A percentile compares a stretch with the other conserved stretches of the same genome.
These are phyloP conservation scores for Neurospora sp. DNA, from an alignment of 495 filamentous ascomycete genomes.

Conservation along the genomic window DNA sequence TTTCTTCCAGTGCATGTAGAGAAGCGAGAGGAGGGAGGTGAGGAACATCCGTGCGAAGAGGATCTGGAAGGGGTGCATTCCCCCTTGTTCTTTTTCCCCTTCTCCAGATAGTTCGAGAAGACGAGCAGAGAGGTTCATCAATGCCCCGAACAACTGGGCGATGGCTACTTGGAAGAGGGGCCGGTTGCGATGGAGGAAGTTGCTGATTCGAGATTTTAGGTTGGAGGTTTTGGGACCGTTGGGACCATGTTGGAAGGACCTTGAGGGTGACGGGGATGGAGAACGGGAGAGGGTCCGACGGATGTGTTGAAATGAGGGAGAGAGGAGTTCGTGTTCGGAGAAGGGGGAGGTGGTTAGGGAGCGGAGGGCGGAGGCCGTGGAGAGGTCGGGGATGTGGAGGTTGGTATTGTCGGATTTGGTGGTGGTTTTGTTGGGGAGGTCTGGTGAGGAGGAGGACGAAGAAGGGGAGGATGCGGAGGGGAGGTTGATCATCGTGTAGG, in stretches of 20 bases:
- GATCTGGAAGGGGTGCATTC: conserved; percentile 80
- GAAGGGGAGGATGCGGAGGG: background rate
- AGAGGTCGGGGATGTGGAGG: background rate
- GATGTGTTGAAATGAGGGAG: conserved; percentile 1
- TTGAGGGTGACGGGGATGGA: conserved; percentile 4
- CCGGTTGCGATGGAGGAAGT: conserved; percentile 48
- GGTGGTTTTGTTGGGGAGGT: background rate
- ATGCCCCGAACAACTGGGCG: conserved; percentile 73
- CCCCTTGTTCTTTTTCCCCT: conserved; percentile 14
- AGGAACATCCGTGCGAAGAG: conserved; percentile 78
- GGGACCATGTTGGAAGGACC: no score
- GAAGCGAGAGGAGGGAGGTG: conserved; percentile 53
- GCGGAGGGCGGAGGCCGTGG: conserved; percentile 9
- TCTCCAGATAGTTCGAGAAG: conserved; percentile 66
- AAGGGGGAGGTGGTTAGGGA: conserved; percentile 23
- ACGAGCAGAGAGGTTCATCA: conserved; percentile 82
- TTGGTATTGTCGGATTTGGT: no score
- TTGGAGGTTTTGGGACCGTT: no score
- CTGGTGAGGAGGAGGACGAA: background rate
- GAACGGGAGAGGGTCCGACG: background rate
- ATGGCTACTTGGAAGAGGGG: conserved; percentile 63
- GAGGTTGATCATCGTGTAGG: background rate
- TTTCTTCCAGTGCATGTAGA: conserved; percentile 66
- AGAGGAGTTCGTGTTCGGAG: conserved; percentile 8
- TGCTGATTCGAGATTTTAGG: no score